Base-by-base conservation (phyloP, 2,329 filamentous ascomycete species). In the Colletotrichum paranaense region DNA sequence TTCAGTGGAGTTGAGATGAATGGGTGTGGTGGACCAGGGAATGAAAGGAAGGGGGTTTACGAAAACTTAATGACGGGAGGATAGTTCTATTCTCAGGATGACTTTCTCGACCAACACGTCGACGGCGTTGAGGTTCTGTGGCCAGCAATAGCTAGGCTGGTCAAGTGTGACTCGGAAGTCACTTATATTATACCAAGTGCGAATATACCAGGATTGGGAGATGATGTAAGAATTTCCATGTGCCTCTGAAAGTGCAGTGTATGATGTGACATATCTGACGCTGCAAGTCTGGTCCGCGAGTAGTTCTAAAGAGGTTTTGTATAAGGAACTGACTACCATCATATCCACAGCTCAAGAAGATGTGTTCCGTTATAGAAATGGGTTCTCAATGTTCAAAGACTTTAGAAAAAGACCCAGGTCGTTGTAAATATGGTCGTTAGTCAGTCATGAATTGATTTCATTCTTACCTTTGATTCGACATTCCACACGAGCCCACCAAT, bases 1-100 rank as follows among this genome's bases (percentile, higher is more conserved):
- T 8, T 89, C 92, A 3, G 83, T 92, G 32, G 88, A 92, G 57
- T 79, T 92, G 76, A 86, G 89, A 75, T 94, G 80, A 84, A 46
- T 24, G 16, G 16, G 4, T 19, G 22, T 6, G 58, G 56, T 22
- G 53, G 26, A 46, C n/a, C 5, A 35, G 14, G 9, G 49, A 52
- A n/a, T 14, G 16, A 4, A 19, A 52, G 14, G 30, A 72, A 24
- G 14, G 5, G 11, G 9, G 28, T 52, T 26, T 14, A 42, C 28
- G 42, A 62, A 38, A 46, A 46, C 49, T 46, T 74, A 72, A 59
- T 72, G 12, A 53, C 49, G 57, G 24, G 8, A 32, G 30, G 52
- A 28, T 24, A 42, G 4, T 38, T 53, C 16, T 22, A 35, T 24
- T 62, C 16, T 22, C 24, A 24, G 26, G 38, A 12, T 16, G 22